These are phyloP conservation scores for Physocladia obscura DNA, from an alignment of 192 early-diverging fungal genomes.

Conservation along the genomic window DNA sequence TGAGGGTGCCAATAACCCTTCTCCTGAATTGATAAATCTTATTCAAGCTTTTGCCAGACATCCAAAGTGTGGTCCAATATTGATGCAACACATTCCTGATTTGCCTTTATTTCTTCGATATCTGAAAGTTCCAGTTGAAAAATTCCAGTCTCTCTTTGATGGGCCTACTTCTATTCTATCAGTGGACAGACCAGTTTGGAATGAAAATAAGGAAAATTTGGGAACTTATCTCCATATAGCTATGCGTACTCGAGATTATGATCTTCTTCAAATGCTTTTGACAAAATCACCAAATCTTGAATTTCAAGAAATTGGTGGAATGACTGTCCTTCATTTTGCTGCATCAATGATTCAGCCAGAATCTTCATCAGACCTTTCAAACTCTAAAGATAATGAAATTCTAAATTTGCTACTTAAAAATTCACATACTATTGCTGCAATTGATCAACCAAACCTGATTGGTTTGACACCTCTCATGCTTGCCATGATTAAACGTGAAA, in stretches of 20 bases:
- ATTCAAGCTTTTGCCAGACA: background rate
- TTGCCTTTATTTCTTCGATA: background rate
- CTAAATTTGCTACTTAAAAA: background rate
- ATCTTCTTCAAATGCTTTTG: background rate
- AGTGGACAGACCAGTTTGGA: background rate
- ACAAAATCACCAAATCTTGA: background rate
- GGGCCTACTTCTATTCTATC: background rate
- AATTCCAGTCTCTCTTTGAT: background rate
- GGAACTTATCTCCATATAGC: background rate
- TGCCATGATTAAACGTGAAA: background rate
- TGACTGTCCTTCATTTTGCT: background rate
- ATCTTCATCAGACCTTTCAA: background rate
- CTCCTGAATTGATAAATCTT: background rate
- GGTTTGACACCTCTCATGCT: constrained; percentile 5
- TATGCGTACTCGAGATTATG: background rate
- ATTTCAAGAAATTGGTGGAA: background rate
- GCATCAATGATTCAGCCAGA: background rate
- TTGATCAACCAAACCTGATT: background rate
- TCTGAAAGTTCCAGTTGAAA: background rate
- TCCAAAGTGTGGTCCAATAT: background rate
- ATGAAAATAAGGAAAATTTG: background rate
- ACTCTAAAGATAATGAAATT: background rate
- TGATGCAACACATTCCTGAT: background rate
- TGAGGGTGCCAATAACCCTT: background rate
- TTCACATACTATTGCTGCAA: background rate